These are phyloP conservation scores for Naganishia antarctica DNA, from an alignment of 768 basidiomycete genomes.

Conservation along the genomic window DNA sequence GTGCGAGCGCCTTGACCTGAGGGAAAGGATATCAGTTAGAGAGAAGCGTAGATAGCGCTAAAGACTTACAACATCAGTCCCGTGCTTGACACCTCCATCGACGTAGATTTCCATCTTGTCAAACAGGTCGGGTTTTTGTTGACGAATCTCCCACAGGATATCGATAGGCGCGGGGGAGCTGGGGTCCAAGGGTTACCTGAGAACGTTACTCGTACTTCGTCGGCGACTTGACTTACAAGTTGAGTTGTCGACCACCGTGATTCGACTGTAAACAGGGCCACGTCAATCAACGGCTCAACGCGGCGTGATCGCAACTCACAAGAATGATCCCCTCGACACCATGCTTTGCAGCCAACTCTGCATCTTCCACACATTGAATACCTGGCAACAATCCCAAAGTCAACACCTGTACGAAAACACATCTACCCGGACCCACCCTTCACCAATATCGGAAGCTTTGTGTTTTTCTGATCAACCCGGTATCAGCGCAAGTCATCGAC, in stretches of 20 bases:
- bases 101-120: constrained; percentile 63
- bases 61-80: constrained; percentile 64
- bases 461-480: constrained; percentile 43
- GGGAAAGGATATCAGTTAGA: background rate
- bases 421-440: constrained; percentile 42
- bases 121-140: constrained; percentile 63
- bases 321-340: constrained; percentile 86
- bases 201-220: no score
- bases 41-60: background rate
- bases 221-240: constrained; percentile 48
- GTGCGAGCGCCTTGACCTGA: constrained; percentile 72
- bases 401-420: background rate
- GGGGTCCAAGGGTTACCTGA: background rate
- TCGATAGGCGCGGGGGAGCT: constrained; percentile 51
- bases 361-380: constrained; percentile 60
- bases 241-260: constrained; percentile 65
- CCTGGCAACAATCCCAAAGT: constrained; percentile 28
- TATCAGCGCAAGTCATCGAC: constrained; percentile 43
- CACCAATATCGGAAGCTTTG: constrained; percentile 53
- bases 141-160: constrained; percentile 69
- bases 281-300: no score
- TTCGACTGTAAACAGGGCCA: no score
- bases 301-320: constrained; percentile 30
- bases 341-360: constrained; percentile 72
- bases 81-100: constrained; percentile 75